Percentiles rank a stretch among this genome's conserved stretches.
Evolutionary conservation across 495 filamentous ascomycete species (phyloP).

Genomic region (Beverwykella pulmonaria): DNA sequence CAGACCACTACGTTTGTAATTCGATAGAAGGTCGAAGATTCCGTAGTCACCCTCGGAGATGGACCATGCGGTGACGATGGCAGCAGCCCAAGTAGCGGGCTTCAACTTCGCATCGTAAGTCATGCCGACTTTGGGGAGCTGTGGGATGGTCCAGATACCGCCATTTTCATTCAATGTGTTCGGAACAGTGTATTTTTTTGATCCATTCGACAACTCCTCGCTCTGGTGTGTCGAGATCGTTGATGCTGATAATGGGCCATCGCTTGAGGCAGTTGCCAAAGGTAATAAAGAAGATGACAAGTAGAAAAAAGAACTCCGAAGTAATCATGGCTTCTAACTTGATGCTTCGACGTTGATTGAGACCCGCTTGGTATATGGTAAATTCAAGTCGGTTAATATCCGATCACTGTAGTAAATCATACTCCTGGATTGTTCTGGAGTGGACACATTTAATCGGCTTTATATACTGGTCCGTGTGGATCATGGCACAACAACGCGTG

Average conservation of each 20-base stretch:
- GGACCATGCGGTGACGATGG: neutral
- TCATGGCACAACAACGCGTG: too few species aligned
- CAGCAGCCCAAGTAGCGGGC: neutral
- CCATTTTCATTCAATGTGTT: neutral
- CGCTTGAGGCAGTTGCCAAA: slow-evolving; percentile 2
- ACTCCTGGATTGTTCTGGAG: too few species aligned
- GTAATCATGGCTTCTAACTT: too few species aligned
- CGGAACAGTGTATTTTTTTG: neutral
- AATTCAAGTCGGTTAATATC: too few species aligned
- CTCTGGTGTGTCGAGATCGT: neutral
- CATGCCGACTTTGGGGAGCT: neutral
- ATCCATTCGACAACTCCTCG: neutral
- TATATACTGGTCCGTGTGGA: too few species aligned
- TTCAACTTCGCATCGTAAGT: neutral
- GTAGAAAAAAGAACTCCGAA: too few species aligned
- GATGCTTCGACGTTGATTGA: too few species aligned
- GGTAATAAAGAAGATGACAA: neutral
- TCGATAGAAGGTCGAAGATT: neutral
- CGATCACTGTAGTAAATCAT: too few species aligned
- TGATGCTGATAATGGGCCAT: neutral
- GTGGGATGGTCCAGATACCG: neutral
- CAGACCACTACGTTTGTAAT: neutral
- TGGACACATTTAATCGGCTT: too few species aligned
- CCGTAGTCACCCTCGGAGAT: slow-evolving; percentile 1
- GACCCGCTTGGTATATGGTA: too few species aligned